These are phyloP conservation scores for Nitzschia putrida DNA, from an alignment of 108 stramenopile species.

Conservation along the genomic window DNA sequence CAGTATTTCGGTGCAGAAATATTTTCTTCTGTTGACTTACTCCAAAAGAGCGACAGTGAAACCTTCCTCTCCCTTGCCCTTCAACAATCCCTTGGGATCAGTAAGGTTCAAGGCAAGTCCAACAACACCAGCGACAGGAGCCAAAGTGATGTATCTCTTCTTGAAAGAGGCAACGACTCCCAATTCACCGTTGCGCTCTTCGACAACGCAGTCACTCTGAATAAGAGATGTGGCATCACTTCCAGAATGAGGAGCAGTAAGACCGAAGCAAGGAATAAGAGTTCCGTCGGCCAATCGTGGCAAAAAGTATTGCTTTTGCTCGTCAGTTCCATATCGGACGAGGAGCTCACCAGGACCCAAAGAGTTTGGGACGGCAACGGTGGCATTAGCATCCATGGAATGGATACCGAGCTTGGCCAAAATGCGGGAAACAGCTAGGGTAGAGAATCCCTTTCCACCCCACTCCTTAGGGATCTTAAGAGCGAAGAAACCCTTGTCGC, in stretches of 20 bases:
- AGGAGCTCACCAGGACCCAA: constrained; percentile 96
- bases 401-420: constrained; percentile 91
- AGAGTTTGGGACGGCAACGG: constrained; percentile 97
- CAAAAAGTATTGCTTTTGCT: constrained; percentile 94
- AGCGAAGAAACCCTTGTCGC: constrained; percentile 92
- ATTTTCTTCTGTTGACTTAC: constrained; percentile 42
- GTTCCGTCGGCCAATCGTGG: constrained; percentile 94
- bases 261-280: constrained; percentile 96
- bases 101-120: constrained; percentile 91
- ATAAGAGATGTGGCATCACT: constrained; percentile 96
- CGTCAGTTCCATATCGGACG: constrained; percentile 90
- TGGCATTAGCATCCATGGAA: constrained; percentile 91
- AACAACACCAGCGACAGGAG: constrained; percentile 96
- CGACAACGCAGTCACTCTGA: constrained; percentile 86
- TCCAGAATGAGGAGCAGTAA: constrained; percentile 95
- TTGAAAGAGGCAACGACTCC: constrained; percentile 95
- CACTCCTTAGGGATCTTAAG: constrained; percentile 97
- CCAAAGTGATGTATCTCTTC: constrained; percentile 98
- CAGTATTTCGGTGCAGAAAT: too few species aligned
- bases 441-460: constrained; percentile 94
- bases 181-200: constrained; percentile 87
- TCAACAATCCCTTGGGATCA: constrained; percentile 93
- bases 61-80: constrained; percentile 90
- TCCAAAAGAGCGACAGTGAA: constrained; percentile 95
- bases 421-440: constrained; percentile 88